phyloP scores from a whole-genome alignment of 106 monocot species.

The Cymbidium sinense region DNA sequence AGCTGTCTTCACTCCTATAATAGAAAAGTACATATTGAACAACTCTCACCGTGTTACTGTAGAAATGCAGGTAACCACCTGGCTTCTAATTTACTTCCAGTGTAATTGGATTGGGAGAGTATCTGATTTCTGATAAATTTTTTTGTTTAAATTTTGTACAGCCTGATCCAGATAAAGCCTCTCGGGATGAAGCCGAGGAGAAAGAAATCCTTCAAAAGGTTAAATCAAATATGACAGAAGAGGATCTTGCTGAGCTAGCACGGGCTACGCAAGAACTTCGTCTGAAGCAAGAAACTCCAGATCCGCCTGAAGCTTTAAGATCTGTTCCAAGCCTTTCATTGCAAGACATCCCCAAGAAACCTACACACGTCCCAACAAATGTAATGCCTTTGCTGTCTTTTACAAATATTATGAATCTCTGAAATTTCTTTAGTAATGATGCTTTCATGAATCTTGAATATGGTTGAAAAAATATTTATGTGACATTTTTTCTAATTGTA shows the following conservation, averaged over 20 bases:
- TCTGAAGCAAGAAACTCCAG: conserved; percentile 96
- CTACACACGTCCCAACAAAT: conserved; percentile 78
- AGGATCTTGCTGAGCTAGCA: conserved; percentile 91
- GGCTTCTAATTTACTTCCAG: neutral
- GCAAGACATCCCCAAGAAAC: conserved; percentile 86
- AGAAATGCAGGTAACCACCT: conserved; percentile 74
- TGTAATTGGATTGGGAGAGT: conserved; percentile 1
- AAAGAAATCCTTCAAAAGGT: conserved; percentile 76
- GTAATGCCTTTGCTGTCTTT: conserved; percentile 21
- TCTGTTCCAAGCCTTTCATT: conserved; percentile 84
- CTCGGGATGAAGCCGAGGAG: conserved; percentile 74
- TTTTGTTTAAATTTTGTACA: conserved; percentile 15
- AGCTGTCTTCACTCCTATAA: conserved; percentile 83
- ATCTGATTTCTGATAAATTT: neutral
- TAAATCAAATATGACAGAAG: conserved; percentile 79
- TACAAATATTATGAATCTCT: neutral
- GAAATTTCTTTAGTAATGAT: neutral
- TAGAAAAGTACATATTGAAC: conserved; percentile 79
- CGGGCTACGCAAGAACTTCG: conserved; percentile 81
- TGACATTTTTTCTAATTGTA: conserved; percentile 20
- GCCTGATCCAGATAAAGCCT: conserved; percentile 98
- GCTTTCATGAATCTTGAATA: neutral
- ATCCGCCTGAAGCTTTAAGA: conserved; percentile 96
- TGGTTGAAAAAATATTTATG: neutral
- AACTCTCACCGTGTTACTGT: conserved; percentile 87